Percentiles rank a stretch among this genome's conserved stretches.
These are phyloP conservation scores for Coffea eugenioides DNA, from an alignment of 257 asterid genomes.

Conservation along the genomic window DNA sequence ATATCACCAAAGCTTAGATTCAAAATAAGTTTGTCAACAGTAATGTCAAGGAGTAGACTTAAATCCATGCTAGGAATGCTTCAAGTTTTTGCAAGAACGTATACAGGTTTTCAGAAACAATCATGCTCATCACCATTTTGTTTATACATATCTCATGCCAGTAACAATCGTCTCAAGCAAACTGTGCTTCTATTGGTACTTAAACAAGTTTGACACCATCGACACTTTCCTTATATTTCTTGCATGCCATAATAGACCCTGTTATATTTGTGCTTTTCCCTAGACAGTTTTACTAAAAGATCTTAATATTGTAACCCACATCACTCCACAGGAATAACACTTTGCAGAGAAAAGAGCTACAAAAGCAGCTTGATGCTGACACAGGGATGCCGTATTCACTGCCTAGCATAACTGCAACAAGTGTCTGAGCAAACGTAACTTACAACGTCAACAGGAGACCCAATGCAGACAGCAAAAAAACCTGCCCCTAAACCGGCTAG, in stretches of 20 bases:
- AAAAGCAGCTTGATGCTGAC: background rate
- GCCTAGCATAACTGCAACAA: background rate
- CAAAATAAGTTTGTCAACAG: slow-evolving; percentile 1
- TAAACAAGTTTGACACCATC: background rate
- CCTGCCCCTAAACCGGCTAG: slow-evolving; percentile 97
- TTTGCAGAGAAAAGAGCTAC: background rate
- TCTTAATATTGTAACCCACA: background rate
- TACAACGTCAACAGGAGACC: slow-evolving; percentile 97
- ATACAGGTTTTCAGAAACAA: no score
- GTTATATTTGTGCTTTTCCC: background rate
- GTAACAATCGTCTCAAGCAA: no score
- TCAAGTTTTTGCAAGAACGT: background rate
- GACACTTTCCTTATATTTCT: background rate
- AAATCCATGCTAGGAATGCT: slow-evolving; percentile 42
- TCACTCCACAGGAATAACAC: background rate
- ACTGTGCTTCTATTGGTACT: background rate
- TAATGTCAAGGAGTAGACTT: background rate
- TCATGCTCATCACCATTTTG: background rate
- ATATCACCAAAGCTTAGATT: background rate
- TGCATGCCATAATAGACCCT: background rate
- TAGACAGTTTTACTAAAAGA: background rate
- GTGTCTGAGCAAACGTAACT: slow-evolving; percentile 11
- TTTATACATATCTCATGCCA: background rate
- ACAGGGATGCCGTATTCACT: background rate
- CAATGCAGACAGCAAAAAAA: slow-evolving; percentile 89